Base-by-base conservation (phyloP, 2,329 filamentous ascomycete genomes). In the Aaosphaeria arxii region DNA sequence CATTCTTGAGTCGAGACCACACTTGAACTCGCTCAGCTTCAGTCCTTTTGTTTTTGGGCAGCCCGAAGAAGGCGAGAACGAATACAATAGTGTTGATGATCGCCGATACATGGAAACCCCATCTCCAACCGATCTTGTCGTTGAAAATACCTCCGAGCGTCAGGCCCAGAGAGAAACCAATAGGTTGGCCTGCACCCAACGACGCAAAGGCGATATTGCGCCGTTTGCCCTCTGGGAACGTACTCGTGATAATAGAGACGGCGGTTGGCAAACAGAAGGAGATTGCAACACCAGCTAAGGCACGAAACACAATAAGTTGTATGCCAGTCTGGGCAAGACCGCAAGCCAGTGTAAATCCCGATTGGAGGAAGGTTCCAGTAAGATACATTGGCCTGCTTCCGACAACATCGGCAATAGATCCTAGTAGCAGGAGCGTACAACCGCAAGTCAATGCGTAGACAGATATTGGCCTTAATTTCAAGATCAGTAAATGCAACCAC, bases 141-240 rank as follows among this genome's bases (percentile, higher is more conserved):
- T 72, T 66, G 32, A 82, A 71, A 0, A 80, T 51, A 47, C 78
- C 78, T 30, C 77, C 76, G 3, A 83, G 62, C 0, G 77, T 70
- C 3, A 83, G 66, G 0, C 80, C 79, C 1, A 81, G 41, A 0
- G 70, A 73, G 47, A 79, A 82, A 0, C 79, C 80, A 7, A 81
- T 54, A 0, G 78, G 77, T 48, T 79, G 77, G 2, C 74, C 74
- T 7, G 72, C 69, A 2, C 80, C 78, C 55, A 81, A 66, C 7
- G 70, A 72, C 0, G 77, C 73, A 53, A 82, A 81, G 0, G 72
- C 78, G 7, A 80, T 63, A 51, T 82, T 81, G 4, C 79, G 68
- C 28, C 67, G 59, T 51, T 71, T 72, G 1, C 77, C 78, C n/a
- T 67, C 58, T 1, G 74, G 72, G 30, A 79, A 73, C 1, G 71